Evolutionary conservation across 331 rosid species (phyloP), one percentile per base, ranked within the genome.

Genomic region (Pyrus hybrid): DNA sequence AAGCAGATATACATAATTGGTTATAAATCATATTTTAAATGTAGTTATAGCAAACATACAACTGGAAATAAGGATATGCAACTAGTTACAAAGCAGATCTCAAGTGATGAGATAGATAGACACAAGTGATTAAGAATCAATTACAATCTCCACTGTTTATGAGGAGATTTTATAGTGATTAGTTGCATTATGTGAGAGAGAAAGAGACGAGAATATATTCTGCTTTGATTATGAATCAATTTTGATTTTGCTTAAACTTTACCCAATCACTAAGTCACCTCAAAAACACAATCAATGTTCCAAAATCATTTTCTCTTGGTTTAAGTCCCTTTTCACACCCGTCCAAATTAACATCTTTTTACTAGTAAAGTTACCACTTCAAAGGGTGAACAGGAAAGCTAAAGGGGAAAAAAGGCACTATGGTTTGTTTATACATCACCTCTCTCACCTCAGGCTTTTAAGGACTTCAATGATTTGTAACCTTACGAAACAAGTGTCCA

Each of bases 401-500:
- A 79, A 85, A 73, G 73, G 28, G 65, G 68, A 66, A 81, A 78
- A 85, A 73, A 37, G 60, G 35, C n/a, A 33, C 73, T 45, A 58
- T 45, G 81, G 80, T 68, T 30, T 87, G 37, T 62, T 62, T 28
- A 23, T 71, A 60, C 30, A 49, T 71, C 32, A 72, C 23, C 25
- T 32, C 78, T 77, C 77, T 78, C 77, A 49, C 37, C 85, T 86
- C 82, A 82, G 83, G 74, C 91, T 89, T 88, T 90, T 80, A 77
- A 87, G 66, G 84, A 33, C 64, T 73, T 30, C 75, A 79, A 86
- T 80, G 79, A 88, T 85, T 85, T 82, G 83, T 33, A 22, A 2
- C 35, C 25, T 72, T 67, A 66, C 63, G 47, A 81, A 80, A 73
- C 60, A 32, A 76, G 67, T 41, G 80, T 76, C 82, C 70, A 81